Evolutionary conservation across 176 grass and related monocot species (phyloP).

Genomic region (Avena sativa): DNA sequence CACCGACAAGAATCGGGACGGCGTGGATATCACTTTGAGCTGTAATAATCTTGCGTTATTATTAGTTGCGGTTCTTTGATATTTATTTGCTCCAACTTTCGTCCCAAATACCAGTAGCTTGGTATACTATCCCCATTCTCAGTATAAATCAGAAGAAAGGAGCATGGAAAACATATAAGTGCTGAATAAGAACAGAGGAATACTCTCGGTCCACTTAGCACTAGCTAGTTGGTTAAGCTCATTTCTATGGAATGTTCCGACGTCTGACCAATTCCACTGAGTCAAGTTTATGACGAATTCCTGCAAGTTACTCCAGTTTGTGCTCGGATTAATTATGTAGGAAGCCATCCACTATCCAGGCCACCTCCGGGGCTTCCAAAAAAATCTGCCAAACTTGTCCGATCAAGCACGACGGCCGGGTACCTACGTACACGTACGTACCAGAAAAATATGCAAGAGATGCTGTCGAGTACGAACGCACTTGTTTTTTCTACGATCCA

Average conservation of each 20-base stretch:
- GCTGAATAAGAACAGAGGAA: not conserved
- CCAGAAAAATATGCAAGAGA: slow-evolving; percentile 12
- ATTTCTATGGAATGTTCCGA: not conserved
- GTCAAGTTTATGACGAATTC: not conserved
- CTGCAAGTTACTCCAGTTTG: not conserved
- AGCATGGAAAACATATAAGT: not conserved
- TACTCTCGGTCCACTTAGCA: not conserved
- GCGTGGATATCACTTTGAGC: no score
- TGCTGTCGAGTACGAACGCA: not conserved
- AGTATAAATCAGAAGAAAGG: not conserved
- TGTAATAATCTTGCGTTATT: no score
- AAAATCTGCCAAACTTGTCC: slow-evolving; percentile 51
- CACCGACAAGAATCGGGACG: no score
- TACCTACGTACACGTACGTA: slow-evolving; percentile 8
- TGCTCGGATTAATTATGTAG: not conserved
- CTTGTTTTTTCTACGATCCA: not conserved
- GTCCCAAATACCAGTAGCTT: not conserved
- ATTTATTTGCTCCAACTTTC: not conserved
- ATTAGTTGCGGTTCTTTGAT: not conserved
- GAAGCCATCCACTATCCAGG: not conserved
- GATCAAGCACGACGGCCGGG: slow-evolving; percentile 16
- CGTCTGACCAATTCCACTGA: not conserved
- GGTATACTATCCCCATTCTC: not conserved
- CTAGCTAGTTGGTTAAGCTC: not conserved
- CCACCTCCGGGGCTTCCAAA: slow-evolving; percentile 25